Evolutionary conservation across 331 rosid species (phyloP).

Genomic region (Rhamnella rubrinervis): DNA sequence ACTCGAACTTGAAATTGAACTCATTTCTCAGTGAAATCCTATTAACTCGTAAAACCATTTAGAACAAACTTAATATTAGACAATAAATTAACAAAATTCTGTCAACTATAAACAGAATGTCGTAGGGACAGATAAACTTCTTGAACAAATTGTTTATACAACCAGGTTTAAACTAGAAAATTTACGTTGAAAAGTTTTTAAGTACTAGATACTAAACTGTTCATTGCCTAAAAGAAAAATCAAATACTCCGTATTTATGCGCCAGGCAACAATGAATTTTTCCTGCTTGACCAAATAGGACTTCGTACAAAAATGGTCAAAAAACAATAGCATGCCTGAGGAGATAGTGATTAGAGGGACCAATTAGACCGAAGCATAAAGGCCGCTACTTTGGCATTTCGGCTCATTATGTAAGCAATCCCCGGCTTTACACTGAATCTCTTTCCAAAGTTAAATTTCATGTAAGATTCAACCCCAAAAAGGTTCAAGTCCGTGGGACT

Average conservation of each 20-base stretch:
- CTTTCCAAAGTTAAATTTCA: constrained; percentile 59
- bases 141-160: too few relatives aligned
- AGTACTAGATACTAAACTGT: too few relatives aligned
- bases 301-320: background rate
- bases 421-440: constrained; percentile 80
- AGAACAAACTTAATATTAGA: too few relatives aligned
- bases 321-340: background rate
- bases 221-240: background rate
- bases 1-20: too few relatives aligned
- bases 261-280: constrained; percentile 11
- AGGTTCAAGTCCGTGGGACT: constrained; percentile 40
- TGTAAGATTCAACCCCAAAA: constrained; percentile 69
- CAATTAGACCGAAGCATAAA: constrained; percentile 71
- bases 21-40: too few relatives aligned
- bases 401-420: constrained; percentile 50
- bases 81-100: too few relatives aligned
- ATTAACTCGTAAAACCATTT: too few relatives aligned
- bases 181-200: too few relatives aligned
- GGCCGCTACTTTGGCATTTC: constrained; percentile 50
- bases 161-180: too few relatives aligned
- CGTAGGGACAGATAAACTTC: too few relatives aligned
- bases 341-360: constrained; percentile 50
- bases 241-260: background rate
- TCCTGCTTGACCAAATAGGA: background rate
- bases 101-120: too few relatives aligned